A percentile compares a stretch with the other conserved stretches of the same genome.
phyloP scores from a whole-genome alignment of 2,329 filamentous ascomycete species.

The Fusarium goolgardi region DNA sequence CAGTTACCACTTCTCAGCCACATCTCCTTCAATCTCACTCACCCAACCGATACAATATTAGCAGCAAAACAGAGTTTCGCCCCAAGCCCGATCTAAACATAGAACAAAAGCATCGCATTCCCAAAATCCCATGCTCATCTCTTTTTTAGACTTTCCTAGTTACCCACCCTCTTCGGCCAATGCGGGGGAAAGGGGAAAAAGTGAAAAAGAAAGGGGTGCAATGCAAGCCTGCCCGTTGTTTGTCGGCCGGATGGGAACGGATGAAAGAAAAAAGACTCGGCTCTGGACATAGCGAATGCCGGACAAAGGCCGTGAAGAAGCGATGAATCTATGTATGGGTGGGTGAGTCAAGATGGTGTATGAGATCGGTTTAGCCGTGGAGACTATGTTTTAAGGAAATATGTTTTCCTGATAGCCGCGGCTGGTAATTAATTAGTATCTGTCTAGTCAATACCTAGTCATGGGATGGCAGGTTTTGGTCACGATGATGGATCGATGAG shows the following conservation, averaged over 20 bases:
- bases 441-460: not conserved
- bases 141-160: constrained; percentile 34
- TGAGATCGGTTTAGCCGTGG: constrained; percentile 18
- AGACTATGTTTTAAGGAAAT: not conserved
- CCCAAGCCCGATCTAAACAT: constrained; percentile 10
- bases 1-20: not conserved
- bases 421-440: not conserved
- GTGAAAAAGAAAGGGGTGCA: not conserved
- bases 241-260: constrained; percentile 30
- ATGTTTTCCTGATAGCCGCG: not conserved
- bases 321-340: not conserved
- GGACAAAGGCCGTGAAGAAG: constrained; percentile 19
- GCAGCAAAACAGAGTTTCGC: not conserved
- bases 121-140: constrained; percentile 13
- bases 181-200: constrained; percentile 11
- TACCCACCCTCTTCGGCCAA: constrained; percentile 11
- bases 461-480: not conserved
- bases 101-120: constrained; percentile 28
- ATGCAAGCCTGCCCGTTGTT: not conserved
- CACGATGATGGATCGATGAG: not conserved
- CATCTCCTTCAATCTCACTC: not conserved
- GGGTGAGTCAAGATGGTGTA: constrained; percentile 7
- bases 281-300: constrained; percentile 34
- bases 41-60: constrained; percentile 5
- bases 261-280: constrained; percentile 3